Percentiles rank a stretch among this genome's conserved stretches.
Conservation (phyloP, 228 moss, liverwort and hornwort species). For the Sphagnum fallax region DNA sequence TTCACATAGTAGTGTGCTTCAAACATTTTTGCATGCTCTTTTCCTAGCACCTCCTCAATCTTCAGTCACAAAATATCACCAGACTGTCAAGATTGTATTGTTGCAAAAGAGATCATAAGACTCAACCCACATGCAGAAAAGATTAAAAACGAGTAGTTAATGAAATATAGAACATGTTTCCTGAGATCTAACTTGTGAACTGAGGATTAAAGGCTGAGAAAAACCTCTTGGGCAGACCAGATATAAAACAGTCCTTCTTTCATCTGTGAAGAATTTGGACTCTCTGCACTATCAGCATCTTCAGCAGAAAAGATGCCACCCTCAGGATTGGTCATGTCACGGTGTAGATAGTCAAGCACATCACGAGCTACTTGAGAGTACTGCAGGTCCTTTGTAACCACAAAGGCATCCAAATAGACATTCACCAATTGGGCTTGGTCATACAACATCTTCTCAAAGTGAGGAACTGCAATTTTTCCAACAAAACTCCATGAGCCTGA, state of each 20-base stretch:
- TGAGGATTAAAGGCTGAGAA: background rate
- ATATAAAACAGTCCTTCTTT: constrained; percentile 93
- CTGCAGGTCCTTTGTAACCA: constrained; percentile 57
- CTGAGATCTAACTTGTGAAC: too few species aligned
- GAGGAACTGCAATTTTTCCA: constrained; percentile 56
- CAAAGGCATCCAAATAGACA: constrained; percentile 82
- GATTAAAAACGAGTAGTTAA: background rate
- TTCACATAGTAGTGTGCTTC: constrained; percentile 73
- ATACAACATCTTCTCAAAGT: constrained; percentile 99
- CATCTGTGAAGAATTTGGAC: constrained; percentile 43
- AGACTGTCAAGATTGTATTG: background rate
- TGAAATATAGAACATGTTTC: background rate
- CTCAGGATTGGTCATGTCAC: constrained; percentile 72
- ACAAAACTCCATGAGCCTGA: background rate
- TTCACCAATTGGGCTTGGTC: constrained; percentile 98
- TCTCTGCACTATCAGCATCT: constrained; percentile 95
- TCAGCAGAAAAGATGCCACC: constrained; percentile 95
- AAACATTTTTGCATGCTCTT: constrained; percentile 71
- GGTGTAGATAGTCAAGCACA: constrained; percentile 75
- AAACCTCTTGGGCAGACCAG: constrained; percentile 89
- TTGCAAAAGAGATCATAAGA: background rate
- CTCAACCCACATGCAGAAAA: background rate
- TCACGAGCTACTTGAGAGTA: constrained; percentile 71
- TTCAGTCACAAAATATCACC: constrained; percentile 8
- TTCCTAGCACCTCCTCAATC: constrained; percentile 81